Conservation (phyloP, 345 rosid species). For the Populus ilicifolia region DNA sequence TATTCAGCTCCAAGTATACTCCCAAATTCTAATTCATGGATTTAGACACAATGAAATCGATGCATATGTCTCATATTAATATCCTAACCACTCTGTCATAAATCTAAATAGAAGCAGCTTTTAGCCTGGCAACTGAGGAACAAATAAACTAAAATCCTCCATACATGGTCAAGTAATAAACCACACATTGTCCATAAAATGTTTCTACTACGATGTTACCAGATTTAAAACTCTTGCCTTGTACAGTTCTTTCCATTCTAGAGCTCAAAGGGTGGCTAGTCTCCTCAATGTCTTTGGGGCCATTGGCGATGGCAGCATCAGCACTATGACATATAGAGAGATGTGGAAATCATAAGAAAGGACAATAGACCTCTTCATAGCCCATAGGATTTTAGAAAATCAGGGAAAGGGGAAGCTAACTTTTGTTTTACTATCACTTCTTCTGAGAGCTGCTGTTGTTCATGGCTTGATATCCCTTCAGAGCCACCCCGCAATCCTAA, state of each 20-base stretch:
- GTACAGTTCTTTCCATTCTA: neutral
- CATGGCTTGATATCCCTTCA: slow-evolving; percentile 18
- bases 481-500: slow-evolving; percentile 21
- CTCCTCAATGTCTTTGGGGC: slow-evolving; percentile 15
- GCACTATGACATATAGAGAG: slow-evolving; percentile 18
- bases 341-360: neutral
- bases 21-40: neutral
- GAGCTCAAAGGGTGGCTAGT: slow-evolving; percentile 13
- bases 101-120: neutral
- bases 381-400: neutral
- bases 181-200: neutral
- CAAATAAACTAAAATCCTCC: neutral
- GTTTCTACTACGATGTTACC: neutral
- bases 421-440: slow-evolving; percentile 13
- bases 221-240: slow-evolving; percentile 20
- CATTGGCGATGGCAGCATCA: slow-evolving; percentile 18
- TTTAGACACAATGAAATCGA: neutral
- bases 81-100: neutral
- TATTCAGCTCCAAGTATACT: neutral
- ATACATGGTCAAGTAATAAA: neutral
- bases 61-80: neutral
- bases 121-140: neutral
- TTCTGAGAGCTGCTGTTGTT: slow-evolving; percentile 21
- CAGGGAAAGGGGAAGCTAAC: slow-evolving; percentile 13
- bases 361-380: neutral